Evolutionary conservation across 192 early-diverging fungal species (phyloP).

Genomic region (Coemansia sp.): DNA sequence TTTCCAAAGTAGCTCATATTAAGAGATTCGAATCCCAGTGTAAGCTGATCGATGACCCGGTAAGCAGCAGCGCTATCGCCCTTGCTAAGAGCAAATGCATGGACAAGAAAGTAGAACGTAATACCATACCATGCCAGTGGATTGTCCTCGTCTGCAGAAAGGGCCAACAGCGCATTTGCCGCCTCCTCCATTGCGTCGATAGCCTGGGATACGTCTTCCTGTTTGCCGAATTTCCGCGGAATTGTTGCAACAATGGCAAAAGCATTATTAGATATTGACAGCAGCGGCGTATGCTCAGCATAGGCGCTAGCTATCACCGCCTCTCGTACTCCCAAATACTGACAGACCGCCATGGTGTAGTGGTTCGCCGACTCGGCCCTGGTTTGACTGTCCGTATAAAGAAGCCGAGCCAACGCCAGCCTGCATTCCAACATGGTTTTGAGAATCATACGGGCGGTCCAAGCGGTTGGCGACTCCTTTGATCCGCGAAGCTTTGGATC

Average conservation of each 20-base stretch:
- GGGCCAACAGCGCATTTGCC: conserved; percentile 26
- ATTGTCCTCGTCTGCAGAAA: background rate
- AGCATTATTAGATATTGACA: background rate
- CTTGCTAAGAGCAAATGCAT: conserved; percentile 26
- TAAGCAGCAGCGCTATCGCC: conserved; percentile 8
- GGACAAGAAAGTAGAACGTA: conserved; percentile 11
- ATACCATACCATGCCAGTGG: conserved; percentile 14
- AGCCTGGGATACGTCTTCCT: conserved; percentile 43
- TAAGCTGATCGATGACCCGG: background rate
- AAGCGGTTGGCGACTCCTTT: conserved; percentile 25
- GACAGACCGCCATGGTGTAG: conserved; percentile 25
- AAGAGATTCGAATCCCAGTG: background rate
- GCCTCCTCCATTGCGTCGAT: conserved; percentile 33
- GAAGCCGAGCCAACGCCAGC: conserved; percentile 29
- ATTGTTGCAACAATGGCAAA: conserved; percentile 1
- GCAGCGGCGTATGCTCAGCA: background rate
- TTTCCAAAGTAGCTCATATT: conserved; percentile 15
- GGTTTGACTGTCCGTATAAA: background rate
- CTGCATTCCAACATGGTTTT: conserved; percentile 48
- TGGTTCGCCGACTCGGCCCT: background rate
- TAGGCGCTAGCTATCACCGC: background rate
- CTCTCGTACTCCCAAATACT: conserved; percentile 25
- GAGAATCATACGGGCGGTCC: conserved; percentile 32
- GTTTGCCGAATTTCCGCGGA: conserved; percentile 42
- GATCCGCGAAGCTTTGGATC: conserved; percentile 20